Base-by-base conservation (phyloP, 768 basidiomycete genomes). In the Leccinum ochraceum region DNA sequence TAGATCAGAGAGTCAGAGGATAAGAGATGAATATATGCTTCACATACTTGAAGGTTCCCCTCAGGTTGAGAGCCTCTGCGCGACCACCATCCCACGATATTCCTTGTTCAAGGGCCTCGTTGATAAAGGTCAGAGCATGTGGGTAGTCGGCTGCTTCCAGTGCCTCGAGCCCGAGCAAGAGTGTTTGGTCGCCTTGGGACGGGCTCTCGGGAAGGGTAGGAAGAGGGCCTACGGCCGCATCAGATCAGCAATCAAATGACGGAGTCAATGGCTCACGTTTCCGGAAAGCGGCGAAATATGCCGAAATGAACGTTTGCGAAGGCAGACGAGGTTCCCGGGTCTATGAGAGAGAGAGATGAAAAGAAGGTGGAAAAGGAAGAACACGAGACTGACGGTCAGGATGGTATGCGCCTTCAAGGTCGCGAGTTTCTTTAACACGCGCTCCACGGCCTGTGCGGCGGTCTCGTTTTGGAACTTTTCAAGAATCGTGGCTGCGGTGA, bases 241-340 rank as follows among this genome's bases (percentile, higher is more conserved):
- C 53, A 61, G 54, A 48, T 34, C n/a, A 58, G 37, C 20, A 8
- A 56, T 44, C 16, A 13, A n/a, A 59, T 52, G 55, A 8, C n/a
- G 52, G n/a, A 9, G 17, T 46, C 22, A 61, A 50, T 44, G 20
- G 54, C 90, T 66, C 67, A 92, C 94, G 88, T 59, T 88, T 80
- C 64, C 97, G 87, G 89, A 98, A 98, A 9, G 97, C 97, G 60
- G 94, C 89, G 71, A 98, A 94, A 79, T 98, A 99, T 1, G 96
- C 92, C 13, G 90, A 88, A 65, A 97, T 89, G 76, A 99, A 97
- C 0, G 93, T 94, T 65, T 85, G 83, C 14, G 94, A 94, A 6
- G 96, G 96, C 28, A 98, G 79, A 58, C 88, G 85, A 1, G 88
- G 88, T 76, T 91, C 89, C 37, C 95, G 89, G 4, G 79, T 80